Base-by-base conservation (phyloP, 345 rosid genomes). In the Dipteronia dyeriana region DNA sequence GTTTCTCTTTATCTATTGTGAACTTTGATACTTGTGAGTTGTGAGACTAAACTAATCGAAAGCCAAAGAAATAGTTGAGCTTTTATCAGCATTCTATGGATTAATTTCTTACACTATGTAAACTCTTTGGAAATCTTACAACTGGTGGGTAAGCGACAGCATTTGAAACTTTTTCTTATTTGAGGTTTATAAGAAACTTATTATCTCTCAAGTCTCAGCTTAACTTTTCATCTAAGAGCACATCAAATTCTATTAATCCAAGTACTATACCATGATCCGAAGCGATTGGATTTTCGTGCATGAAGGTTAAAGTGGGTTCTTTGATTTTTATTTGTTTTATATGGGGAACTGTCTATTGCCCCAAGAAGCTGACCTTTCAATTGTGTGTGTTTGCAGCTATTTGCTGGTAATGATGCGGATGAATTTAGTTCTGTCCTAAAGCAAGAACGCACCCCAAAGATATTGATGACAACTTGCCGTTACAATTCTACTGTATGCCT, bases 381-480 rank as follows among this genome's bases (percentile, higher is more conserved):
- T 41, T 17, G 39, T 69, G 26, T 65, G 49, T 38, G 20, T 71
- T 82, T 80, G 79, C 82, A 95, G 99, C 73, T 96, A 68, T 92
- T 86, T 87, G 98, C 92, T 0, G 92, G 89, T 22, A 94, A 89
- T 75, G 98, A 97, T 84, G 93, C 90, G 45, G 99, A 97, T 78
- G 99, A 97, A 57, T 94, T 97, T 75, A 88, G 87, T 75, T 82
- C 90, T 22, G 47, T 96, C 38, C 78, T 94, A 76, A 89, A 86
- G 71, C 90, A 85, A 9, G 94, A 89, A 51, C 38, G 56, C 9
- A 63, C 82, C 2, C 95, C 97, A 0, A 94, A 92, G 86, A 82
- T 91, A 81, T 82, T 97, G 83, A 86, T 94, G 80, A 92, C 99
- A 23, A 97, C 99, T n/a, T 90, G 90, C 81, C 90, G 98, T 78